Base-by-base conservation (phyloP, 345 rosid species). In the Linum lewisii region DNA sequence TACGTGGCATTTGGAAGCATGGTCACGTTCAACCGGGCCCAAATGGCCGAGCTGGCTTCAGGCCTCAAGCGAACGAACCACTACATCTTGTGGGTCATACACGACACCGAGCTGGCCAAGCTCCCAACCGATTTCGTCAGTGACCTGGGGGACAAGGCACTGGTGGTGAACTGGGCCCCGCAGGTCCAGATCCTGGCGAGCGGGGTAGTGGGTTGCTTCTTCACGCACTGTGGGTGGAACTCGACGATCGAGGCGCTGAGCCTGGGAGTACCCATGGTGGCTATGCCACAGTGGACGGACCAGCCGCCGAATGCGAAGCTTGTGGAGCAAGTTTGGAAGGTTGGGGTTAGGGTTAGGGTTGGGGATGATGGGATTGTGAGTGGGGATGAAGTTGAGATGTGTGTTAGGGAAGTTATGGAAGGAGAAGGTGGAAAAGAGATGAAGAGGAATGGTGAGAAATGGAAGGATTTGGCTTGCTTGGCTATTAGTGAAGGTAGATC, bases 171-270 rank as follows among this genome's bases (percentile, higher is more conserved):
- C 25, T 52, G 56, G 25, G 25, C 24, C 56, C 56, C 56, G 8
- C 56, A 52, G 24, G 56, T 52, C 14, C 13, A 83, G 72, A 58
- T 83, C 66, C 78, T 84, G 7, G 77, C 75, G 11, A 85, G 84
- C 64, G 51, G 20, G 45, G 78, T 84, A 0, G 45, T 72, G 0
- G 84, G 94, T 14, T 80, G 94, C 56, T 86, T 86, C 26, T 73
- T 86, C 73, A 77, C 94, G 6, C 94, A 83, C 18, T 81, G 87
- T 15, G 87, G 94, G 42, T 86, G 94, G 87, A 83, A 86, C 72
- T 86, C 94, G 2, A 82, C 85, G 0, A 66, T 84, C 2, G 95
- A 87, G 77, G 95, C 82, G 47, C 70, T 87, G 19, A 78, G 88
- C 77, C 72, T 81, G 0, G 95, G 91, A 0, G 79, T 84, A 2